Evolutionary conservation across 2,329 filamentous ascomycete genomes (phyloP), one percentile per base, ranked within the genome.

Genomic region (Endothia cerciana): DNA sequence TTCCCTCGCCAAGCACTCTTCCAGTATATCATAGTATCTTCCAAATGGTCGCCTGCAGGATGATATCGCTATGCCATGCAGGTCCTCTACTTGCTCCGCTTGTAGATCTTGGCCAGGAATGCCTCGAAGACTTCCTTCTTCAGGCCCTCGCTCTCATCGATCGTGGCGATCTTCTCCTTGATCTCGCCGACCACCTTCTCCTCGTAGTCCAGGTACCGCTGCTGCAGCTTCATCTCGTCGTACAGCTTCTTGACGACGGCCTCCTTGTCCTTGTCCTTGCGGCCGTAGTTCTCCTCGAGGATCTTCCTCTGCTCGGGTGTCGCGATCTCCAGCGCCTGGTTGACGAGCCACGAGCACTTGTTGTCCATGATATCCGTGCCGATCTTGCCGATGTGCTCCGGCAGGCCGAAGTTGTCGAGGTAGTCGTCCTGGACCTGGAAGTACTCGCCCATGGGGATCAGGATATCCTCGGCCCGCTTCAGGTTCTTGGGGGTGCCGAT

Each of bases 371-470:
- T 99, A 76, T 99, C 95, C 68, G 95, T 99, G 71, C 95, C 95
- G 71, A 98, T 97, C 88, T 99, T 99, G 79, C 95, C 95, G 77
- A 99, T 95, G 75, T 93, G 87, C 74, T 93, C 88, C 47, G 95
- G 93, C 73, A 94, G 89, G 73, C 94, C 95, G 76, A 95, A 99
- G 82, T 96, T 97, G 85, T 99, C 95, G 62, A 99, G 91, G 82
- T 95, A 99, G 83, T 99, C 95, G 79, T 99, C 95, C 81, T 99
- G 95, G 70, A 97, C 88, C 82, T 99, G 95, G 87, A 99, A 99
- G 85, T 99, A 99, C 83, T 98, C 94, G 75, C 95, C 95, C 78
- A 98, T 91, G 28, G 94, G 94, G 71, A 99, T 97, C 68, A 99
- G 88, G 75, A 99, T 97, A 71, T 94, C 89, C 78, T 95, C 88